Base-by-base conservation (phyloP, 345 rosid species). In the Adansonia digitata region DNA sequence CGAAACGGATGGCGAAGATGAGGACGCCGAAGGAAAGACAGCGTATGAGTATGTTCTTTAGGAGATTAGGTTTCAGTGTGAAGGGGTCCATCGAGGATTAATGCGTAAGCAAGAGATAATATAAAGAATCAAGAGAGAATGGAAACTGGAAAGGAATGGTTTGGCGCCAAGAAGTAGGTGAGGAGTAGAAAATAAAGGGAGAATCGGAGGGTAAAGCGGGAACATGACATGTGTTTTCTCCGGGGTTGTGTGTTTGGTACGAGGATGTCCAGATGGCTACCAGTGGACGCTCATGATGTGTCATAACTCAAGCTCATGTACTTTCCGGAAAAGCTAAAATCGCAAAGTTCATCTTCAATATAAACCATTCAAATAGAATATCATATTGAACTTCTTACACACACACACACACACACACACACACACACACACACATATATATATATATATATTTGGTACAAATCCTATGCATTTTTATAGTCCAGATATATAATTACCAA, bases 1-100 rank as follows among this genome's bases (percentile, higher is more conserved):
- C 86, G 71, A 90, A 88, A 34, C 92, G 88, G 69, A 77, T 84
- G 60, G 83, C 69, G 31, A 88, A 53, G 71, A 87, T 79, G 37
- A 90, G 45, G 39, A 90, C 86, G 34, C 83, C 84, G 71, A 86
- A 76, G 31, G 86, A 53, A 29, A 90, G 82, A 51, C 80, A 46
- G 27, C 91, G 87, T 10, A 83, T 80, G 48, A 90, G 77, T 53
- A 83, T 59, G 46, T 86, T 90, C 77, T 85, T 75, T 4, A 87
- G n/a, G n/a, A n/a, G n/a, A n/a, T n/a, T n/a, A n/a, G n/a, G n/a
- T n/a, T n/a, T n/a, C n/a, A n/a, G n/a, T n/a, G n/a, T n/a, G n/a
- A n/a, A n/a, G n/a, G n/a, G n/a, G n/a, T n/a, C n/a, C n/a, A n/a
- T 63, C 8, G 69, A 63, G 13, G 69, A 46, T 37, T 63, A 63